phyloP scores from a whole-genome alignment of 225 moss, liverwort and hornwort species.

The Ulota crispa region DNA sequence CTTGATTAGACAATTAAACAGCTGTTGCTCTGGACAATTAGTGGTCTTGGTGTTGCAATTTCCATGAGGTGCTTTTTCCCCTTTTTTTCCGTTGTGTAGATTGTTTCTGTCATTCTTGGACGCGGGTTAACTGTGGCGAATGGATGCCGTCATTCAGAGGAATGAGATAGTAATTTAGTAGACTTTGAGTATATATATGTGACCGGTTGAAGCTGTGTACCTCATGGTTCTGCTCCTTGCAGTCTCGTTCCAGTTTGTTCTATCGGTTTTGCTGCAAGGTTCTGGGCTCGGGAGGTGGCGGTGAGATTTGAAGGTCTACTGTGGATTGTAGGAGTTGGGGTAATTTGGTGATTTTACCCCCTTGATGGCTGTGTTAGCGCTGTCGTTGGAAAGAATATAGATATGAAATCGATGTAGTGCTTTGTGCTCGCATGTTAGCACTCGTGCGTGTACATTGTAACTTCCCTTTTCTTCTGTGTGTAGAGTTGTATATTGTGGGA shows the following conservation, averaged over 20 bases:
- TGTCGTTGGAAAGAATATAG: neutral
- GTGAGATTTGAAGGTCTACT: neutral
- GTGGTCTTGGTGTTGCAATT: no score
- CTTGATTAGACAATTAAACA: neutral
- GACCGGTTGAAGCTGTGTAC: neutral
- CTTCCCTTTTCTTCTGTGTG: no score
- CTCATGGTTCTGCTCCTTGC: conserved; percentile 22
- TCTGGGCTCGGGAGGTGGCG: neutral
- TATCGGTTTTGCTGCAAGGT: neutral
- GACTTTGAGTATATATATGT: conserved; percentile 27
- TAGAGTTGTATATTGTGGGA: no score
- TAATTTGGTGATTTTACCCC: neutral
- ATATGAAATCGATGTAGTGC: neutral
- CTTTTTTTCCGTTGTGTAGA: neutral
- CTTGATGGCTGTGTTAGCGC: neutral
- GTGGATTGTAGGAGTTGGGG: neutral
- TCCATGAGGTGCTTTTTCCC: neutral
- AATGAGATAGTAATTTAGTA: neutral
- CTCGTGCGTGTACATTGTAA: no score
- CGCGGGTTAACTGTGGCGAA: neutral
- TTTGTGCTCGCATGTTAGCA: neutral
- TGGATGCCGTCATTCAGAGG: conserved; percentile 9
- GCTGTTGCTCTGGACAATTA: neutral
- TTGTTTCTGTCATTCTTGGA: neutral
- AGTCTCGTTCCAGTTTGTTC: conserved; percentile 1